A percentile compares a stretch with the other conserved stretches of the same genome.
Evolutionary conservation across 306 rosid genomes (phyloP).

Genomic region (Ormosia semicastrata): DNA sequence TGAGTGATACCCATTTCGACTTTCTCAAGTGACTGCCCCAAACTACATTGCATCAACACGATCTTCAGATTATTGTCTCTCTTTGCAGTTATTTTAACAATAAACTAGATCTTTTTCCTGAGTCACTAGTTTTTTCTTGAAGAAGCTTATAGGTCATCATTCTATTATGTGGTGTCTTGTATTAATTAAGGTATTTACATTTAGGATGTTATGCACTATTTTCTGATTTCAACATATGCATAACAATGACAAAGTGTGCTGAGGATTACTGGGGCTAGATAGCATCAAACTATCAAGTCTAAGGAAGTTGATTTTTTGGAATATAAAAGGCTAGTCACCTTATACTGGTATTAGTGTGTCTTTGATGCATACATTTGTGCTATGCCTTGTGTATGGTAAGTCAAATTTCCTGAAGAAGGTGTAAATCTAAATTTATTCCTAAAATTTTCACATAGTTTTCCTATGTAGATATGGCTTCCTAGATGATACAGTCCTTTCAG

Average conservation of each 20-base stretch:
- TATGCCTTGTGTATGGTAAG: background rate
- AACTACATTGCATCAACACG: background rate
- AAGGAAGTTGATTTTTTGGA: background rate
- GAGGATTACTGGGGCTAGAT: background rate
- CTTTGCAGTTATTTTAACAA: background rate
- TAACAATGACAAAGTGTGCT: background rate
- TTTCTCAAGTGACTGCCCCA: background rate
- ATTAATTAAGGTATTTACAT: background rate
- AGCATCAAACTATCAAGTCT: background rate
- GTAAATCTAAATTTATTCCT: background rate
- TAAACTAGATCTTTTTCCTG: background rate
- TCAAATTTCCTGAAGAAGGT: background rate
- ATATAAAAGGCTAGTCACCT: background rate
- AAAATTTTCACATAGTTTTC: background rate
- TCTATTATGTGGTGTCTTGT: background rate
- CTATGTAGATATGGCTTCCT: background rate
- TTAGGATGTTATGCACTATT: constrained; percentile 5
- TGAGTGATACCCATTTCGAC: background rate
- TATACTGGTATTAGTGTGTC: background rate
- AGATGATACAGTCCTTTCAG: constrained; percentile 14
- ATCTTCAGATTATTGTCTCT: background rate
- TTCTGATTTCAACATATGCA: background rate
- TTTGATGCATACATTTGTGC: background rate
- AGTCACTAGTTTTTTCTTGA: background rate
- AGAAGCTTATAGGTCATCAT: background rate